Evolutionary conservation across 2,329 filamentous ascomycete species (phyloP).

Genomic region (Verticillium klebahnii): DNA sequence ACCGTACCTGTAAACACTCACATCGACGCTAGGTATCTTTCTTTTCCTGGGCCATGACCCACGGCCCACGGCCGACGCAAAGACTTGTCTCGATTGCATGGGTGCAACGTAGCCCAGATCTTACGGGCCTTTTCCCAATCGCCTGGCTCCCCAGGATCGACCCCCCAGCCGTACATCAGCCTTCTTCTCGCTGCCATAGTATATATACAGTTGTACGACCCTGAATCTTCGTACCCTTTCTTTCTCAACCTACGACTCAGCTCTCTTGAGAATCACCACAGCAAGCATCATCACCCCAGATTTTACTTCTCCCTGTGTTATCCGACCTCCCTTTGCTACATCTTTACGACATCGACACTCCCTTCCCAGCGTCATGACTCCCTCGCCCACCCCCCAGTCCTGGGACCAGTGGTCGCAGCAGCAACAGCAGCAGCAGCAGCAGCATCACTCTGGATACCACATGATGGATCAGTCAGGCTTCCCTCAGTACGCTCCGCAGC

Average conservation of each 20-base stretch:
- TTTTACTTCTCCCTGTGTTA: background rate
- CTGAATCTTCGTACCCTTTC: background rate
- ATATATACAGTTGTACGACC: background rate
- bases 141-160: background rate
- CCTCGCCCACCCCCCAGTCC: background rate
- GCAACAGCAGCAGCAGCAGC: constrained; percentile 14
- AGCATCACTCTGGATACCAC: constrained; percentile 30
- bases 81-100: background rate
- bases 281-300: background rate
- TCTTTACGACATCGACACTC: background rate
- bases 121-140: constrained; percentile 1
- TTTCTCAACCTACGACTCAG: background rate
- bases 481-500: constrained; percentile 44
- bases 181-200: background rate
- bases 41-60: background rate
- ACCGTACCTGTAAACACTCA: background rate
- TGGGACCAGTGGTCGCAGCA: constrained; percentile 55
- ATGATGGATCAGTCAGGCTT: constrained; percentile 43
- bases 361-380: background rate
- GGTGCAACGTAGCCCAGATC: background rate
- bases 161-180: background rate
- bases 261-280: background rate
- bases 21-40: background rate
- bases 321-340: background rate
- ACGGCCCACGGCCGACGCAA: background rate